phyloP scores from a whole-genome alignment of 2,329 filamentous ascomycete species.

The Neofusicoccum kwambonambiense region DNA sequence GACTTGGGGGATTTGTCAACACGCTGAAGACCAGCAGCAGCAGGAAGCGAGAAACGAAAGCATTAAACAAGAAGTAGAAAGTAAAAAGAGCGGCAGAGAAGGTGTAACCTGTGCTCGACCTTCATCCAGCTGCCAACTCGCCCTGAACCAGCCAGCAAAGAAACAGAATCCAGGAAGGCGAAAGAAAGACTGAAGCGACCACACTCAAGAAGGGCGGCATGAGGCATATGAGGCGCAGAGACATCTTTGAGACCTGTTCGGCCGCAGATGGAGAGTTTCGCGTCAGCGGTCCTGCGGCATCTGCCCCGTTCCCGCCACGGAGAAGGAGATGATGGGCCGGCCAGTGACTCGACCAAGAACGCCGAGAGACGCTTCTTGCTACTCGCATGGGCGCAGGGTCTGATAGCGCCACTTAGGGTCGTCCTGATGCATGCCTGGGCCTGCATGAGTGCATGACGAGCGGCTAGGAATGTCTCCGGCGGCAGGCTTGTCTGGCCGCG shows the following conservation, averaged over 20 bases:
- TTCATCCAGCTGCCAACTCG: conserved; percentile 17
- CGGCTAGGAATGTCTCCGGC: conserved; percentile 1
- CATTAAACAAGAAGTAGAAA: conserved; percentile 15
- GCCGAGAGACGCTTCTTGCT: background rate
- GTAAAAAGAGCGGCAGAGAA: conserved; percentile 16
- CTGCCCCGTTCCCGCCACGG: background rate
- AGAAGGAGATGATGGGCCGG: background rate
- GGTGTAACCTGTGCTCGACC: conserved; percentile 5
- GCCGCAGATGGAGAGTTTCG: conserved; percentile 16
- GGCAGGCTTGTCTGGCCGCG: background rate
- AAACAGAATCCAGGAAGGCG: conserved; percentile 12
- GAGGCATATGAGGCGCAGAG: conserved; percentile 14
- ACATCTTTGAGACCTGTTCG: conserved; percentile 2
- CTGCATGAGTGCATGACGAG: conserved; percentile 1
- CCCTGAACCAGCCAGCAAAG: conserved; percentile 16
- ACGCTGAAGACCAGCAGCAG: conserved; percentile 13
- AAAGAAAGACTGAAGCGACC: conserved; percentile 7
- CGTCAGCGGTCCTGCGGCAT: conserved; percentile 10
- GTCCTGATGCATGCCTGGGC: background rate
- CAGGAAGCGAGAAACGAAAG: conserved; percentile 10
- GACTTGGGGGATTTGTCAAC: conserved; percentile 1
- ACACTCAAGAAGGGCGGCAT: conserved; percentile 6
- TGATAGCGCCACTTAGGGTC: background rate
- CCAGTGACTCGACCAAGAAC: conserved; percentile 5
- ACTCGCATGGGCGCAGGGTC: background rate